These are phyloP conservation scores for Geotrichum candidum DNA, from an alignment of 1,139 yeast species.

Conservation along the genomic window DNA sequence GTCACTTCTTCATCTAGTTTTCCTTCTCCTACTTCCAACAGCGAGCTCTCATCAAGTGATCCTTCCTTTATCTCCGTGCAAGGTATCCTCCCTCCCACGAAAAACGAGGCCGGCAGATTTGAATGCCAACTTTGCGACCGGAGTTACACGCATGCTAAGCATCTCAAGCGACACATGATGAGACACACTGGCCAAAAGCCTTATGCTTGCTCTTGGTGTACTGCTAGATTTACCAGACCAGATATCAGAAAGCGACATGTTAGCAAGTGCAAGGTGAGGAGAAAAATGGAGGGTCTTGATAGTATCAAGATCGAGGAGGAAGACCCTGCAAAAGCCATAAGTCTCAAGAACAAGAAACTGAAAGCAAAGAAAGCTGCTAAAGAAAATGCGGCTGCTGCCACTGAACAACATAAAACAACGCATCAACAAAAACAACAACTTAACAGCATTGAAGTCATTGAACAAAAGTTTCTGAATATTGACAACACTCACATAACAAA, in stretches of 20 bases:
- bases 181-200: conserved; percentile 33
- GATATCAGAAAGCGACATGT: conserved; percentile 30
- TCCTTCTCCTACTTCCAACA: not conserved
- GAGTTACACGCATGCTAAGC: conserved; percentile 33
- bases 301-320: conserved; percentile 16
- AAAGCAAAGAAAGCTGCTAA: conserved; percentile 8
- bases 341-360: conserved; percentile 9
- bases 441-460: not conserved
- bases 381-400: not conserved
- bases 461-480: not conserved
- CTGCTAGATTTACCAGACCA: conserved; percentile 28
- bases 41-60: conserved; percentile 2
- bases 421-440: not conserved
- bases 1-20: not conserved
- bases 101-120: conserved; percentile 28
- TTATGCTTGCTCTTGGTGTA: conserved; percentile 28
- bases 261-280: conserved; percentile 22
- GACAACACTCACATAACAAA: not conserved
- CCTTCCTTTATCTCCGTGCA: conserved; percentile 16
- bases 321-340: conserved; percentile 15
- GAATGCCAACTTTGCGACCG: conserved; percentile 29
- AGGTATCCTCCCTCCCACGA: conserved; percentile 17
- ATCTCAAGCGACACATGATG: conserved; percentile 32
- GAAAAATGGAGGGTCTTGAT: conserved; percentile 13
- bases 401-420: not conserved